A percentile compares a stretch with the other conserved stretches of the same genome.
Evolutionary conservation across 257 asterid species (phyloP).

Genomic region (Salvia hispanica): DNA sequence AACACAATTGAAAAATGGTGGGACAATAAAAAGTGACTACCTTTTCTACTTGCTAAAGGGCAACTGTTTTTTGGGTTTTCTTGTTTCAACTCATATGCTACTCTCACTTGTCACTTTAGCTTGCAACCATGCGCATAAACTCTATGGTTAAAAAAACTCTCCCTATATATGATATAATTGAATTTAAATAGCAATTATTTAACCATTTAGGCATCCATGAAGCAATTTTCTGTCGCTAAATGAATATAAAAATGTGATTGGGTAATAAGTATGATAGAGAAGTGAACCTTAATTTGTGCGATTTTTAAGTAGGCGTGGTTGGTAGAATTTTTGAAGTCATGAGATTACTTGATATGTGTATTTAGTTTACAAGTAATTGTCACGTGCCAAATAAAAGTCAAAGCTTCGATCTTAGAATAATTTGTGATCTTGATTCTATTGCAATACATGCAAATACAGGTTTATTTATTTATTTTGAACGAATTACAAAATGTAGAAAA

Average conservation of each 20-base stretch:
- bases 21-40: constrained; percentile 30
- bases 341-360: not conserved
- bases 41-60: constrained; percentile 49
- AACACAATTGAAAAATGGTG: constrained; percentile 48
- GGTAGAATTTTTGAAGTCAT: too few species aligned
- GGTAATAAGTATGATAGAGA: too few species aligned
- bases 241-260: too few species aligned
- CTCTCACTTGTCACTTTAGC: constrained; percentile 27
- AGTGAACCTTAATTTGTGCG: too few species aligned
- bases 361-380: not conserved
- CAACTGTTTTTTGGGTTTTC: constrained; percentile 26
- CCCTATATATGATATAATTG: not conserved
- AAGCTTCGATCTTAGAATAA: not conserved
- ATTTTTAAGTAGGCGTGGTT: too few species aligned
- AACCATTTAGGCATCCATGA: too few species aligned
- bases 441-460: not conserved
- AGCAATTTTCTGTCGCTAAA: too few species aligned
- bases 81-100: constrained; percentile 19
- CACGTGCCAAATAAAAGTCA: not conserved
- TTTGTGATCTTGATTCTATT: not conserved
- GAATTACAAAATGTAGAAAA: too few species aligned
- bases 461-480: too few species aligned
- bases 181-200: too few species aligned
- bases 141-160: not conserved
- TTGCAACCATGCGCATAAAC: constrained; percentile 4